Conservation (phyloP, 2,329 filamentous ascomycete genomes). For the Ophiognomonia clavigignenti-juglandacearum region DNA sequence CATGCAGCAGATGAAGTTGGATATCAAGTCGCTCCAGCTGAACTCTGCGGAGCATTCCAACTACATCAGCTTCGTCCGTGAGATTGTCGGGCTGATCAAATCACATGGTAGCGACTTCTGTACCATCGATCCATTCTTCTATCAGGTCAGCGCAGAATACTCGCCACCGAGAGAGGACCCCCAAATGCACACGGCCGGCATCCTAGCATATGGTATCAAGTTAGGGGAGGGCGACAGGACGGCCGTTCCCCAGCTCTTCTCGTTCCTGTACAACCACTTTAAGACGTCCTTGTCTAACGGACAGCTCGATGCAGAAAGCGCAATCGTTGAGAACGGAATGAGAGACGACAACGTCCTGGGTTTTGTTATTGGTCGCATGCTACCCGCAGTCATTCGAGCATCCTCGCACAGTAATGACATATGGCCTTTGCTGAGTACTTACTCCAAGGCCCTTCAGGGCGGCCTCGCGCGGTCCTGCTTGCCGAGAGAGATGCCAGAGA, state of each 20-base stretch:
- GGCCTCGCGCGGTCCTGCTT: slow-evolving; percentile 30
- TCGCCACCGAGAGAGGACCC: slow-evolving; percentile 52
- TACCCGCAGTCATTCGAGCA: slow-evolving; percentile 46
- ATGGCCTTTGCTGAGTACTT: slow-evolving; percentile 47
- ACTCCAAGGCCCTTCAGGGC: slow-evolving; percentile 36
- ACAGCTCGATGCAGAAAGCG: slow-evolving; percentile 40
- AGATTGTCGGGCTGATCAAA: slow-evolving; percentile 48
- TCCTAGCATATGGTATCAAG: slow-evolving; percentile 51
- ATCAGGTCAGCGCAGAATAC: slow-evolving; percentile 51
- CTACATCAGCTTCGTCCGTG: slow-evolving; percentile 48
- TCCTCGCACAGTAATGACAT: slow-evolving; percentile 29
- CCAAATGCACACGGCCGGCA: slow-evolving; percentile 49
- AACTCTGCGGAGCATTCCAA: slow-evolving; percentile 34
- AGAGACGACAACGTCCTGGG: slow-evolving; percentile 35
- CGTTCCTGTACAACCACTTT: slow-evolving; percentile 53
- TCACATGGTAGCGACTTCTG: slow-evolving; percentile 50
- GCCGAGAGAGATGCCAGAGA: slow-evolving; percentile 32
- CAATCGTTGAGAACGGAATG: slow-evolving; percentile 45
- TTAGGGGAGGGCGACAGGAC: slow-evolving; percentile 46
- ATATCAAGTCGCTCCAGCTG: slow-evolving; percentile 36
- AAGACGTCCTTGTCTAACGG: slow-evolving; percentile 48
- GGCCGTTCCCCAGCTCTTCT: slow-evolving; percentile 47
- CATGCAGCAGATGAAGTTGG: slow-evolving; percentile 51
- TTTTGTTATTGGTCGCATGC: slow-evolving; percentile 48
- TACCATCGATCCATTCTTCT: slow-evolving; percentile 50